phyloP scores from a whole-genome alignment of 2,329 filamentous ascomycete species.

The Verticillium longisporum region DNA sequence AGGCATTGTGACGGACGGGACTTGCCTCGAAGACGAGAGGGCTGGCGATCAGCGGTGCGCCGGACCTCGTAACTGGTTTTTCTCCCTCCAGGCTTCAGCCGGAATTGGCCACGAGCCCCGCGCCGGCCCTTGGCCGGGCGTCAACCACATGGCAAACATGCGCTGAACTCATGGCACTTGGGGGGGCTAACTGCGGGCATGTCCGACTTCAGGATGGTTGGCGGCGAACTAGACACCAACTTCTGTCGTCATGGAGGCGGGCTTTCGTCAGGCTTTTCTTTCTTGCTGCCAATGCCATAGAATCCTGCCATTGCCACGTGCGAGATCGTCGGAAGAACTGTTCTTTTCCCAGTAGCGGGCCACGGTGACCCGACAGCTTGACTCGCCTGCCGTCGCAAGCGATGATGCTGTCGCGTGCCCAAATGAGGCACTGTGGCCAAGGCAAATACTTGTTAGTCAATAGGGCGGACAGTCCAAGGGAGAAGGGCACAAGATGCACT shows the following conservation, averaged over 20 bases:
- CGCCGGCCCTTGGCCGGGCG: neutral
- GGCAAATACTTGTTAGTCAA: too few species aligned
- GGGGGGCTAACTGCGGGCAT: neutral
- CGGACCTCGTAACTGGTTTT: neutral
- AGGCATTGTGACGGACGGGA: neutral
- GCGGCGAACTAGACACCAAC: neutral
- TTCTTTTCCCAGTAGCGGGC: too few species aligned
- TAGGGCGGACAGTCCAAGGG: neutral
- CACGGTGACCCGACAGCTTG: too few species aligned
- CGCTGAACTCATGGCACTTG: constrained; percentile 5
- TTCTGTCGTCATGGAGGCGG: neutral
- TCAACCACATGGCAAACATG: constrained; percentile 10
- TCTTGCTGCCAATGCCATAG: neutral
- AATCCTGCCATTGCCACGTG: neutral
- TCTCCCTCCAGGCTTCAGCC: neutral
- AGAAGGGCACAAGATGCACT: neutral
- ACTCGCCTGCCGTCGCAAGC: too few species aligned
- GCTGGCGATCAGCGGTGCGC: neutral
- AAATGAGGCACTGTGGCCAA: too few species aligned
- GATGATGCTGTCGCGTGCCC: too few species aligned
- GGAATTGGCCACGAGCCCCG: neutral
- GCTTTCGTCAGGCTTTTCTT: neutral
- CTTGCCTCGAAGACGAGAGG: neutral
- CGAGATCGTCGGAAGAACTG: neutral
- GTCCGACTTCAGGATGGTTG: neutral